Evolutionary conservation across 352 stramenopile genomes (phyloP).

Genomic region (Globisporangium megalacanthum): DNA sequence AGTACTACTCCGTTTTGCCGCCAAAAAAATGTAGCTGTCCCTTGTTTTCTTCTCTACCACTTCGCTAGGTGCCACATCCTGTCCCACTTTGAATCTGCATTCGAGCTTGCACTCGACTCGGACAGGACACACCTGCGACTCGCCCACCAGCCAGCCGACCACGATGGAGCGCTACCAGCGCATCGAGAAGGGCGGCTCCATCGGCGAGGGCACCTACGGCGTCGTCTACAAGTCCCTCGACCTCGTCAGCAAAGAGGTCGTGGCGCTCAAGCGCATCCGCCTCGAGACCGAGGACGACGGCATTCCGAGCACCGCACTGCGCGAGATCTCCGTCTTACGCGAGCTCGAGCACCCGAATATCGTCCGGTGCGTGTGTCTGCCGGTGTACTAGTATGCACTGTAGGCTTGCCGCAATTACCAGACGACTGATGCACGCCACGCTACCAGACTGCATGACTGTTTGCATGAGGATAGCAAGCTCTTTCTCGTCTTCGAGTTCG

Average conservation of each 20-base stretch:
- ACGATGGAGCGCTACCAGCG: conserved; percentile 89
- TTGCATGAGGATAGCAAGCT: conserved; percentile 94
- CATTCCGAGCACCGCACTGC: conserved; percentile 96
- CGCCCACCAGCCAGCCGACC: not conserved
- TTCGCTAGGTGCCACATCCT: not conserved
- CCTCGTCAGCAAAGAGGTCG: conserved; percentile 86
- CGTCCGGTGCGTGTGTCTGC: conserved; percentile 62
- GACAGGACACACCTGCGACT: no score
- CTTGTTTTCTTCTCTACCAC: not conserved
- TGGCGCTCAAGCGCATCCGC: conserved; percentile 96
- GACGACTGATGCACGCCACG: no score
- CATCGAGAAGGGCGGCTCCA: conserved; percentile 91
- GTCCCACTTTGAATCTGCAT: no score
- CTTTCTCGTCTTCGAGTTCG: conserved; percentile 99
- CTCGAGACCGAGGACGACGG: conserved; percentile 99
- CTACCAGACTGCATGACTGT: conserved; percentile 87
- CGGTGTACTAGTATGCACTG: not conserved
- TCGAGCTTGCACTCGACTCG: no score
- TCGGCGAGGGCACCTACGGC: conserved; percentile 96
- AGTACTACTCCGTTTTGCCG: not conserved
- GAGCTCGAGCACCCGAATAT: conserved; percentile 99
- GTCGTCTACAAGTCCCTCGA: conserved; percentile 96
- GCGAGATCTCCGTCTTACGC: conserved; percentile 97
- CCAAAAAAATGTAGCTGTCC: not conserved
- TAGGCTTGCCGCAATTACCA: no score